A percentile compares a stretch with the other conserved stretches of the same genome.
These are phyloP conservation scores for Globisporangium spinosum DNA, from an alignment of 352 stramenopile species.

Conservation along the genomic window DNA sequence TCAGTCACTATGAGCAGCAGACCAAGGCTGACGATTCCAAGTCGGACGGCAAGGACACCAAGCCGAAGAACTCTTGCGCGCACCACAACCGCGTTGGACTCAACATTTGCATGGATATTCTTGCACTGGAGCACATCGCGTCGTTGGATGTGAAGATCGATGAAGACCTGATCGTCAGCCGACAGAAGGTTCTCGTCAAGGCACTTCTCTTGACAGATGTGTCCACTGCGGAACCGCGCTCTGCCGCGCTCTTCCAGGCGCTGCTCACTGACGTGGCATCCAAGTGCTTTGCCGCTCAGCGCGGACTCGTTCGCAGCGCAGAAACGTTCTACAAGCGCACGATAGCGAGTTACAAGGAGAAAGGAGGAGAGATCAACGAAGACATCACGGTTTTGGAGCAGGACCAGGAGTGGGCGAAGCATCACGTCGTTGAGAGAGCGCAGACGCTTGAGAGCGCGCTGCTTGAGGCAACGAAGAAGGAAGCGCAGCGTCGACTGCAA, in stretches of 20 bases:
- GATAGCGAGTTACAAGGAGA: conserved; percentile 31
- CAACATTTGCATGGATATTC: conserved; percentile 66
- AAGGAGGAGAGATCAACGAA: conserved; percentile 13
- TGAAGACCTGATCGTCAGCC: conserved; percentile 22
- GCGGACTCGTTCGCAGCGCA: conserved; percentile 37
- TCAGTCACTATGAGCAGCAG: conserved; percentile 45
- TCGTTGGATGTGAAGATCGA: conserved; percentile 18
- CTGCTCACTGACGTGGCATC: conserved; percentile 44
- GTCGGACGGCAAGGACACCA: not conserved
- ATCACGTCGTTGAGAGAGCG: conserved; percentile 42
- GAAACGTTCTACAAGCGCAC: conserved; percentile 46
- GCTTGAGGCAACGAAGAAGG: conserved; percentile 27
- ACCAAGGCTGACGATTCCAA: conserved; percentile 19
- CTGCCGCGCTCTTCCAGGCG: conserved; percentile 45
- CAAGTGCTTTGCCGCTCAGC: conserved; percentile 40
- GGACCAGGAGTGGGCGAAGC: conserved; percentile 46
- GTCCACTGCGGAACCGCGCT: conserved; percentile 43
- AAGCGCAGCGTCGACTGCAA: conserved; percentile 32
- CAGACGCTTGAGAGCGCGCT: conserved; percentile 35
- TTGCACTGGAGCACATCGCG: conserved; percentile 53
- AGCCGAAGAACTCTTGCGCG: conserved; percentile 28
- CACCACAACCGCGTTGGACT: conserved; percentile 72
- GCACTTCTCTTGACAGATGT: conserved; percentile 49
- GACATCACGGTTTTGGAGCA: conserved; percentile 29
- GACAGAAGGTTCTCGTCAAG: conserved; percentile 57